Conservation (phyloP, 2,329 filamentous ascomycete species). For the Colletotrichum chlorophyti region DNA sequence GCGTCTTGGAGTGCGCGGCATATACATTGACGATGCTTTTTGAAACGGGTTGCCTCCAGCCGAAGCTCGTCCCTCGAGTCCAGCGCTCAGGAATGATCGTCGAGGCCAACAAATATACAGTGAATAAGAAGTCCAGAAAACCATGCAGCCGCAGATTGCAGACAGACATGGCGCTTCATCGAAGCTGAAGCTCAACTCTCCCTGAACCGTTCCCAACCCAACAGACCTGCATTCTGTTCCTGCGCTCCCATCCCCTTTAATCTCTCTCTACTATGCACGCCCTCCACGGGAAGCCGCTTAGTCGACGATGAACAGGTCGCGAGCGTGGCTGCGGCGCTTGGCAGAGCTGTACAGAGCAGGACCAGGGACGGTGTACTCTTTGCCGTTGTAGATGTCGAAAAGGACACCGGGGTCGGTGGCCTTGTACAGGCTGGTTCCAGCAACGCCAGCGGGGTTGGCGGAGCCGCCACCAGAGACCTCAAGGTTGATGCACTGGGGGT, state of each 20-base stretch:
- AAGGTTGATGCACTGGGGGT: slow-evolving; percentile 59
- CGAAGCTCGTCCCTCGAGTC: slow-evolving; percentile 15
- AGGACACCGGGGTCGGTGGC: slow-evolving; percentile 41
- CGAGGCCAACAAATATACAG: slow-evolving; percentile 20
- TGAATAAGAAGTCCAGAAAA: slow-evolving; percentile 13
- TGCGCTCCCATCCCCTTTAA: background rate
- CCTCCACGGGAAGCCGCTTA: background rate
- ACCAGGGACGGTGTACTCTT: slow-evolving; percentile 40
- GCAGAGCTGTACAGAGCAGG: slow-evolving; percentile 31
- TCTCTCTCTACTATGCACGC: background rate
- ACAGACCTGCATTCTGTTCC: slow-evolving; percentile 16
- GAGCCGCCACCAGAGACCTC: slow-evolving; percentile 49
- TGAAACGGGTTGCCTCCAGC: slow-evolving; percentile 17
- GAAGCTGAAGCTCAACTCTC: background rate
- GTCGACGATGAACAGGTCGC: slow-evolving; percentile 8
- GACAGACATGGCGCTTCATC: background rate
- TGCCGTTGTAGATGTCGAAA: slow-evolving; percentile 41
- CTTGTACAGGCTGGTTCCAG: slow-evolving; percentile 44
- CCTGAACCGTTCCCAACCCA: background rate
- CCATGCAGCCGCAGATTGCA: background rate
- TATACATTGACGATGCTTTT: slow-evolving; percentile 19
- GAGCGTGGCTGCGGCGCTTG: slow-evolving; percentile 23
- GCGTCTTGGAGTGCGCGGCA: background rate
- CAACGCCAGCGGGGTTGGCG: slow-evolving; percentile 35
- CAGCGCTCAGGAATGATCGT: slow-evolving; percentile 7